Base-by-base conservation (phyloP, 495 filamentous ascomycete genomes). In the Tuber calosporum region DNA sequence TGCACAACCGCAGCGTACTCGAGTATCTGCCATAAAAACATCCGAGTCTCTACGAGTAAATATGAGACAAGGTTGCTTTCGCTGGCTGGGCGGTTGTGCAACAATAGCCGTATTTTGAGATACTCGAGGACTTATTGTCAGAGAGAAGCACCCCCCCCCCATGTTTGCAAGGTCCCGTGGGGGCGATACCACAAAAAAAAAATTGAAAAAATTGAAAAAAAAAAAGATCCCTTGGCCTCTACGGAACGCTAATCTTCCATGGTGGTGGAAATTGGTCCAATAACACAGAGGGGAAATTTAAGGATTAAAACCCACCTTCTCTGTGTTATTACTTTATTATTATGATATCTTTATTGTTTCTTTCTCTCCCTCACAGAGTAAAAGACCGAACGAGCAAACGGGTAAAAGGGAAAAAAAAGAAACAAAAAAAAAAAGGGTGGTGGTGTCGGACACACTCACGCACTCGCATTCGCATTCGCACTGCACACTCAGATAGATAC, bases 201-300 rank as follows among this genome's bases (percentile, higher is more conserved):
- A 41, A 69, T n/a, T n/a, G n/a, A 53, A 53, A 69, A 39, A 41
- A 26, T n/a, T n/a, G n/a, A n/a, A n/a, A n/a, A n/a, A 42, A 39
- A 26, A 42, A 39, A 39, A 19, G 43, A 40, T 40, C 36, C 37
- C 34, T 70, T 75, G 67, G 76, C 76, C 58, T 76, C 72, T 79
- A 79, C 76, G 70, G 69, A 19, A 34, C 13, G 77, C 69, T 69
- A 74, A 78, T 69, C 71, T 76, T 70, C 72, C 73, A 70, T 41
- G 70, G 69, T 41, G 36, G 70, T 75, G 62, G 76, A 78, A 78
- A 78, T 78, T 77, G 74, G 73, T 43, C 74, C 72, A 58, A 78
- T 72, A 78, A 69, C 38, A 34, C 13, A 30, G 53, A 34, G 26
- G 53, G 53, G 53, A 62, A 34, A 62, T 62, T 62, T 62, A 34